Percentiles rank a stretch among this genome's conserved stretches.
These are phyloP conservation scores for Primulina tabacum DNA, from an alignment of 257 asterid genomes.

Conservation along the genomic window DNA sequence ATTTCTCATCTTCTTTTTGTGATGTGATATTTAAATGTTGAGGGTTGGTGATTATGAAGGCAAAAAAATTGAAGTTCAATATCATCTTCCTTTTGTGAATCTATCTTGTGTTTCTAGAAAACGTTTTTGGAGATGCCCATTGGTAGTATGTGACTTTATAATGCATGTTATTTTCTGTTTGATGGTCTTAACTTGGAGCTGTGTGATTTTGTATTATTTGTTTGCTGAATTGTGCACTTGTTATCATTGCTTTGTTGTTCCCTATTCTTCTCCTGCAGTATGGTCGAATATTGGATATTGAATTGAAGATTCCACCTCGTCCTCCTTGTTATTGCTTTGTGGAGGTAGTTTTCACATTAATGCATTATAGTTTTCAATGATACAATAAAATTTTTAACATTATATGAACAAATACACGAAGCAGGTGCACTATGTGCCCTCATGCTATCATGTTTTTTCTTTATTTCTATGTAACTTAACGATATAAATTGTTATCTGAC, in stretches of 20 bases:
- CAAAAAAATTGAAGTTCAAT: background rate
- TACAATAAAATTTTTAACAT: no score
- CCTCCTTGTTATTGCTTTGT: conserved; percentile 97
- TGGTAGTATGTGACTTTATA: background rate
- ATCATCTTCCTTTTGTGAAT: background rate
- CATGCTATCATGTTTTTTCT: background rate
- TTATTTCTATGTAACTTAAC: background rate
- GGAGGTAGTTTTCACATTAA: conserved; percentile 52
- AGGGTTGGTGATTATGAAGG: background rate
- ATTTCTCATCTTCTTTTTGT: background rate
- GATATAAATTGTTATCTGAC: no score
- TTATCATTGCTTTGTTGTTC: conserved; percentile 9
- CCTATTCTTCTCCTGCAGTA: conserved; percentile 45
- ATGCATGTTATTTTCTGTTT: no score
- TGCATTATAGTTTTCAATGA: no score
- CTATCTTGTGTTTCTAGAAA: background rate
- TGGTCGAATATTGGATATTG: conserved; percentile 93
- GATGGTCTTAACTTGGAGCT: background rate
- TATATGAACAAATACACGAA: no score
- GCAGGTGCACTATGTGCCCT: no score
- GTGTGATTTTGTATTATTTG: background rate
- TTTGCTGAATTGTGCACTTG: conserved; percentile 5
- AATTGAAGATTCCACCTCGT: conserved; percentile 94
- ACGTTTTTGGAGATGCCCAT: background rate
- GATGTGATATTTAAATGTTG: background rate